Evolutionary conservation across 2,329 filamentous ascomycete genomes (phyloP).

Genomic region (Endoconidiophora laricicola): DNA sequence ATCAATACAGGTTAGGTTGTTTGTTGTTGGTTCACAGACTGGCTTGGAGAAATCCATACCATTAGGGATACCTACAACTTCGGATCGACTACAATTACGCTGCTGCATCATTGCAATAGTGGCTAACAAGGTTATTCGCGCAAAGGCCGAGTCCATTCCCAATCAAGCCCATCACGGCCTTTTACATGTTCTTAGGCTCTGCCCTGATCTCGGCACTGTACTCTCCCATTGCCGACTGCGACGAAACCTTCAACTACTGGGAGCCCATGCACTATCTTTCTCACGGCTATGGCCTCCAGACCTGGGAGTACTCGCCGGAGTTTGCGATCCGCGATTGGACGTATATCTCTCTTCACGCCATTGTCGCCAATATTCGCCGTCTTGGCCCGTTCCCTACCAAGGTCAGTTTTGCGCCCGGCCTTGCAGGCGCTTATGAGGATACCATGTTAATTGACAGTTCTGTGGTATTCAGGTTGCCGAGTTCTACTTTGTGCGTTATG

Average conservation of each 20-base stretch:
- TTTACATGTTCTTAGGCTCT: slow-evolving; percentile 62
- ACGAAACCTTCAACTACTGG: slow-evolving; percentile 99
- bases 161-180: slow-evolving; percentile 57
- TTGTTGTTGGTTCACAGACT: too few species aligned
- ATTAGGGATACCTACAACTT: too few species aligned
- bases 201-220: slow-evolving; percentile 63
- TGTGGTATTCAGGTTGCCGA: slow-evolving; percentile 36
- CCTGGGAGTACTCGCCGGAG: slow-evolving; percentile 95
- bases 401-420: slow-evolving; percentile 19
- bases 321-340: slow-evolving; percentile 93
- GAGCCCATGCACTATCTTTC: slow-evolving; percentile 88
- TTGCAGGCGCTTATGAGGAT: too few species aligned
- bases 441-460: not conserved
- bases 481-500: slow-evolving; percentile 74
- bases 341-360: slow-evolving; percentile 67
- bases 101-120: not conserved
- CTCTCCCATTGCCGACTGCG: slow-evolving; percentile 90
- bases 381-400: slow-evolving; percentile 46
- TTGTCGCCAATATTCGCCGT: slow-evolving; percentile 49
- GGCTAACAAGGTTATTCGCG: not conserved
- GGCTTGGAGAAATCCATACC: too few species aligned
- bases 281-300: slow-evolving; percentile 86
- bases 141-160: slow-evolving; percentile 20
- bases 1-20: not conserved
- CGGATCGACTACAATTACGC: not conserved